Evolutionary conservation across 2,329 filamentous ascomycete genomes (phyloP).

Genomic region (Pseudogymnoascus sp.): DNA sequence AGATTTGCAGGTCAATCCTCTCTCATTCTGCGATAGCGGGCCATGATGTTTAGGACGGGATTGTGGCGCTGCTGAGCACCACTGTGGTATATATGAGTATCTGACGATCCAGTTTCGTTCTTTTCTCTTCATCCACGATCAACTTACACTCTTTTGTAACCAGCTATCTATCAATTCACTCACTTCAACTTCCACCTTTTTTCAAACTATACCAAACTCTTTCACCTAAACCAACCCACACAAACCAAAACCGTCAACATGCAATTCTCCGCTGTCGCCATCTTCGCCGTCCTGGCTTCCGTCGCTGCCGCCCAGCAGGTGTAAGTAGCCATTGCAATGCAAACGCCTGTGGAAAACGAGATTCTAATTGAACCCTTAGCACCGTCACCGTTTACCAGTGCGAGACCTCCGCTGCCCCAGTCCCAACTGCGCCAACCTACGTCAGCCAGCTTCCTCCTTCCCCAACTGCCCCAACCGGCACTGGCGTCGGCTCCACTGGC

Average conservation of each 20-base stretch:
- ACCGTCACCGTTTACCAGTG: conserved; percentile 24
- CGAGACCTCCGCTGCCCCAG: conserved; percentile 14
- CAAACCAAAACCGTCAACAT: conserved; percentile 26
- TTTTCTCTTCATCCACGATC: conserved; percentile 22
- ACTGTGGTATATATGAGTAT: conserved; percentile 8
- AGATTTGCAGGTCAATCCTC: conserved; percentile 2
- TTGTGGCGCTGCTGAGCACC: conserved; percentile 7
- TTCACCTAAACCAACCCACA: conserved; percentile 11
- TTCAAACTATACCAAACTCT: conserved; percentile 12
- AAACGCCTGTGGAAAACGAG: not conserved
- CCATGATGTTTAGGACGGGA: not conserved
- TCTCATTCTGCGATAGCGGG: not conserved
- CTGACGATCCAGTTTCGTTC: conserved; percentile 3
- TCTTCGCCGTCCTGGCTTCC: conserved; percentile 25
- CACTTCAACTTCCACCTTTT: conserved; percentile 13
- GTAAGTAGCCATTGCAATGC: conserved; percentile 8
- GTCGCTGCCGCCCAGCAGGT: conserved; percentile 20
- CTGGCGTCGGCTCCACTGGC: conserved; percentile 17
- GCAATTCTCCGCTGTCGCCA: conserved; percentile 26
- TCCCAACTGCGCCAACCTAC: conserved; percentile 10
- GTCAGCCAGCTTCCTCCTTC: conserved; percentile 9
- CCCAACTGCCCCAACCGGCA: conserved; percentile 11
- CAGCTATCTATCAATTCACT: conserved; percentile 14
- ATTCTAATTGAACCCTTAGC: conserved; percentile 16
- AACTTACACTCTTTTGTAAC: conserved; percentile 25